Conservation (phyloP, 495 filamentous ascomycete genomes). For the Aspergillus sparsus region DNA sequence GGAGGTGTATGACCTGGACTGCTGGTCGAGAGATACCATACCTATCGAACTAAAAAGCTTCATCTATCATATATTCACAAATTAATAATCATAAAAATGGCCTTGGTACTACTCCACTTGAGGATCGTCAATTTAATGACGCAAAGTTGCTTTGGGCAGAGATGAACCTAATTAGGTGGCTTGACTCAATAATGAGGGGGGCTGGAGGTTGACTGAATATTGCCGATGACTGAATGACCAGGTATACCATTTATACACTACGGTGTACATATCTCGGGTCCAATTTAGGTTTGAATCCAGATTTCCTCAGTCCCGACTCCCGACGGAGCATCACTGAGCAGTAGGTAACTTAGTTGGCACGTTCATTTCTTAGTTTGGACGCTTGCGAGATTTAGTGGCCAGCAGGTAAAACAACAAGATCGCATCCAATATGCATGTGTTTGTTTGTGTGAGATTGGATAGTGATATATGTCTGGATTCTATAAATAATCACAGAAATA, state of each 20-base stretch:
- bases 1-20: no score
- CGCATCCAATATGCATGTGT: no score
- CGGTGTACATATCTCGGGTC: not conserved
- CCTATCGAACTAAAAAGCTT: no score
- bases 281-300: slow-evolving; percentile 3
- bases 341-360: not conserved
- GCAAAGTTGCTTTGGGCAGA: slow-evolving; percentile 1
- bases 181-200: slow-evolving; percentile 2
- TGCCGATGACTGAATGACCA: not conserved
- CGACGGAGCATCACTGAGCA: no score
- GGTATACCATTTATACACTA: not conserved
- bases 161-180: not conserved
- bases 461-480: no score
- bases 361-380: not conserved
- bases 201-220: not conserved
- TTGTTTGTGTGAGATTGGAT: no score
- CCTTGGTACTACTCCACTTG: no score
- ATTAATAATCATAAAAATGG: no score
- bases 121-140: not conserved
- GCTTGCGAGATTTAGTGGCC: not conserved
- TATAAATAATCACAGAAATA: no score
- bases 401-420: no score
- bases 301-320: not conserved
- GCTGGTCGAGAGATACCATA: no score
- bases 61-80: no score